Percentiles rank a stretch among this genome's conserved stretches.
Conservation (phyloP, 2,329 filamentous ascomycete species). For the Cercospora sojina region DNA sequence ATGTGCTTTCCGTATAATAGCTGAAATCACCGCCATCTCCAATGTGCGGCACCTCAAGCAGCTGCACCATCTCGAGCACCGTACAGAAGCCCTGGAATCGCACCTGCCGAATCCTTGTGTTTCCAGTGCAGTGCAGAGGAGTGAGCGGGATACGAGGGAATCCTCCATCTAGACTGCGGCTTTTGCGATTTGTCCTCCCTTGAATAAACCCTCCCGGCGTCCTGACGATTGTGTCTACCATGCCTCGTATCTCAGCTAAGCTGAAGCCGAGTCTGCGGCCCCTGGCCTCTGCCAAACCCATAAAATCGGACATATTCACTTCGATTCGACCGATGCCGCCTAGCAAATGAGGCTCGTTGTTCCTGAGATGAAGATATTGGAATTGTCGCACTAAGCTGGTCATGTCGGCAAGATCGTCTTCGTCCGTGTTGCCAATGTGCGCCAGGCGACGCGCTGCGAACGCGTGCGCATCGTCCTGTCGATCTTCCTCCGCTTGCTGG, state of each 20-base stretch:
- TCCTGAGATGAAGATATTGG: background rate
- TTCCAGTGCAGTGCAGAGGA: background rate
- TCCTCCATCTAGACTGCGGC: background rate
- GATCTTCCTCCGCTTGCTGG: slow-evolving; percentile 1
- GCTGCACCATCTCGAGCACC: slow-evolving; percentile 7
- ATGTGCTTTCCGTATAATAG: slow-evolving; percentile 1
- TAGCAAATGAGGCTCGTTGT: background rate
- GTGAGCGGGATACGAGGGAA: slow-evolving; percentile 10
- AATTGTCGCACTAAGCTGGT: background rate
- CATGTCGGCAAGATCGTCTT: background rate
- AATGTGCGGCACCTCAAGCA: slow-evolving; percentile 9
- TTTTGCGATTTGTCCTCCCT: background rate
- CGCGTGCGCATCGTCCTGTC: slow-evolving; percentile 3
- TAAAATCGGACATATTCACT: background rate
- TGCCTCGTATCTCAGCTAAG: background rate
- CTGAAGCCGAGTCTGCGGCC: background rate
- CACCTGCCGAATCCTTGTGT: background rate
- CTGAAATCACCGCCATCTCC: background rate
- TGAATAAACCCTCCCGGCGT: background rate
- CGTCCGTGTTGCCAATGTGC: background rate
- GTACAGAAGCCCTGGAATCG: slow-evolving; percentile 7
- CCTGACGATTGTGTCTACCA: background rate
- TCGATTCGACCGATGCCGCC: background rate
- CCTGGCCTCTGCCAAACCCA: background rate
- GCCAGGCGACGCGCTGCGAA: slow-evolving; percentile 4